Evolutionary conservation across 2,329 filamentous ascomycete species (phyloP), one percentile per base, ranked within the genome.

Genomic region (Claviceps sp.): DNA sequence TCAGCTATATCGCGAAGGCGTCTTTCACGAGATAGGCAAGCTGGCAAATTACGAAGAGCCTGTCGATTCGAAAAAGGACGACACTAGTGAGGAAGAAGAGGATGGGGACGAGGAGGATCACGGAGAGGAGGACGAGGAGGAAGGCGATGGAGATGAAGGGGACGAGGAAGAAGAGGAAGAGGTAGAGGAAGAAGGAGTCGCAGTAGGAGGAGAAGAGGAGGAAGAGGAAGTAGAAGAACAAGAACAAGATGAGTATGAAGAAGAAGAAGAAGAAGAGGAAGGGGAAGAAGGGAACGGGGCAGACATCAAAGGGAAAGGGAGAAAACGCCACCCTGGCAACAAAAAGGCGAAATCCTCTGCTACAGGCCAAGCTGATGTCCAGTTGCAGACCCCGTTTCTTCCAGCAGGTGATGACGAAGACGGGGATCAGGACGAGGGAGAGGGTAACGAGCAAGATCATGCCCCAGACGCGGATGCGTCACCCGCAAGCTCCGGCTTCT

Each of bases 1-100:
- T 61, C 94, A 98, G 60, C 91, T 98, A 59, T 95, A 98, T 63
- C 86, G 93, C 0, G 94, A 98, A 69, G 93, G 93, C 38, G 93
- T 98, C 44, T 90, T 97, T 59, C 77, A 85, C 1, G 91, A 98
- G 65, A 94, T 98, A 49, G 77, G 82, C 34, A 91, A 89, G 62
- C 73, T 98, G 36, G 84, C 88, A 1, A 75, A 69, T 49, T 66
- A 73, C 49, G 71, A 77, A 49, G 59, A 66, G 8, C 47, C 45
- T 45, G 40, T 17, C n/a, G 50, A 49, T 34, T 20, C 49, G 14
- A 42, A 48, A 17, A 50, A 51, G 26, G 42, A 49, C 36, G 38
- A 50, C 34, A 51, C 46, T 8, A 57, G 58, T 29, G 56, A 54
- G 14, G 53, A 59, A 20, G 51, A 59, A 14, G 52, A 52, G 13